Conservation (phyloP, 1,284 basidiomycete genomes). For the Trametes polyzona region DNA sequence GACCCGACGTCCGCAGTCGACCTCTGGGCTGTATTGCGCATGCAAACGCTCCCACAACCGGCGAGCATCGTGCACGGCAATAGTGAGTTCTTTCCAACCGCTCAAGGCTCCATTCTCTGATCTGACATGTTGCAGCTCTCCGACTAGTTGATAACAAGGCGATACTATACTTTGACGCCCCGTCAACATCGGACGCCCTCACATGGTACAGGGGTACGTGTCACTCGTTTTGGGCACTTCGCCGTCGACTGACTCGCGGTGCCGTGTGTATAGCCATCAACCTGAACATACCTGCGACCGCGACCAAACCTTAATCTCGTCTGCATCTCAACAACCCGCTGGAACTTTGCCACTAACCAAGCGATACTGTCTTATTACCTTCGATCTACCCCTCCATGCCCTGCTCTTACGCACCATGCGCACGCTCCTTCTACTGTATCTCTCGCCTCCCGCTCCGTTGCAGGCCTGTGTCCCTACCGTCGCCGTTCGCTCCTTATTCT, state of each 20-base stretch:
- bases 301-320: constrained; percentile 38
- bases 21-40: constrained; percentile 90
- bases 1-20: constrained; percentile 79
- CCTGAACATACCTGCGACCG: constrained; percentile 60
- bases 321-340: constrained; percentile 15
- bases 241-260: neutral
- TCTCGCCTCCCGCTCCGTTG: constrained; percentile 18
- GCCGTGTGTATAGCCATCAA: constrained; percentile 53
- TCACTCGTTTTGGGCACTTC: neutral
- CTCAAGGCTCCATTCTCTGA: constrained; percentile 6
- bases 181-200: constrained; percentile 79
- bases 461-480: constrained; percentile 24
- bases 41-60: constrained; percentile 88
- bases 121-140: constrained; percentile 53
- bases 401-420: constrained; percentile 19
- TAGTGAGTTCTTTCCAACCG: constrained; percentile 50
- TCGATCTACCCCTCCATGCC: constrained; percentile 20
- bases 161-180: constrained; percentile 90
- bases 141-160: constrained; percentile 88
- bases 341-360: constrained; percentile 21
- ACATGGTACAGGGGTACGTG: constrained; percentile 87
- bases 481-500: constrained; percentile 26
- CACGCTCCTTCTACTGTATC: constrained; percentile 29
- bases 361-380: constrained; percentile 24
- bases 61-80: constrained; percentile 90